These are phyloP conservation scores for Brasenia schreberi DNA, from an alignment of 164 flowering plant genomes.

Conservation along the genomic window DNA sequence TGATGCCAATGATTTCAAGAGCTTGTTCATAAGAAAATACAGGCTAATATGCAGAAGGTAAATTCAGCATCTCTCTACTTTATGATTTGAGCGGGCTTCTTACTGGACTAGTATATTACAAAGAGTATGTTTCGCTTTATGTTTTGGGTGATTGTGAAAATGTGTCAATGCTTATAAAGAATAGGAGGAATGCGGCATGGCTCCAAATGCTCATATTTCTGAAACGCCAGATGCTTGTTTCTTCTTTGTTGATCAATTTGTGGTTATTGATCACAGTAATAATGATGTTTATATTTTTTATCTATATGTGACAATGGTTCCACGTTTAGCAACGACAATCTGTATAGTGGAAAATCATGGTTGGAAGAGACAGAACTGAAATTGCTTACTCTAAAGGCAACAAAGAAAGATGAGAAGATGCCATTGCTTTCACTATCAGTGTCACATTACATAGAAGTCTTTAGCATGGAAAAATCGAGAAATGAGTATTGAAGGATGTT, in stretches of 20 bases:
- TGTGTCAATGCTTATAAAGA: conserved; percentile 67
- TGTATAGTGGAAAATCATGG: conserved; percentile 32
- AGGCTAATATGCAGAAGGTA: too few species aligned
- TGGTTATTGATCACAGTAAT: conserved; percentile 61
- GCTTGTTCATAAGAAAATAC: too few species aligned
- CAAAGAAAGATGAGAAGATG: conserved; percentile 7
- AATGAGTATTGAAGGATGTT: conserved; percentile 64
- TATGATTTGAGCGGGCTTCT: too few species aligned
- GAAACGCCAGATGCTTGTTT: conserved; percentile 89
- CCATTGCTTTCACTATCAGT: conserved; percentile 1
- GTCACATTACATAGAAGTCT: conserved; percentile 19
- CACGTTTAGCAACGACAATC: conserved; percentile 2
- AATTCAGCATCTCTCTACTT: too few species aligned
- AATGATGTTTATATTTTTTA: conserved; percentile 67
- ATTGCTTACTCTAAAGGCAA: conserved; percentile 31
- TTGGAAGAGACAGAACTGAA: conserved; percentile 51
- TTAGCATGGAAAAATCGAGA: conserved; percentile 54
- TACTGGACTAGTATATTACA: too few species aligned
- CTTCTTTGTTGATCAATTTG: conserved; percentile 83
- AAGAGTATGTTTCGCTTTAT: too few species aligned
- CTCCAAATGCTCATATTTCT: conserved; percentile 52
- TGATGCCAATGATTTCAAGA: too few species aligned
- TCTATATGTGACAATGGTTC: conserved; percentile 20
- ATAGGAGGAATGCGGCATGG: conserved; percentile 73
- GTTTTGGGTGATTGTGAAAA: too few species aligned